Percentiles rank a stretch among this genome's conserved stretches.
Conservation (phyloP, 2,329 filamentous ascomycete species). For the Clarireedia homoeocarpa region DNA sequence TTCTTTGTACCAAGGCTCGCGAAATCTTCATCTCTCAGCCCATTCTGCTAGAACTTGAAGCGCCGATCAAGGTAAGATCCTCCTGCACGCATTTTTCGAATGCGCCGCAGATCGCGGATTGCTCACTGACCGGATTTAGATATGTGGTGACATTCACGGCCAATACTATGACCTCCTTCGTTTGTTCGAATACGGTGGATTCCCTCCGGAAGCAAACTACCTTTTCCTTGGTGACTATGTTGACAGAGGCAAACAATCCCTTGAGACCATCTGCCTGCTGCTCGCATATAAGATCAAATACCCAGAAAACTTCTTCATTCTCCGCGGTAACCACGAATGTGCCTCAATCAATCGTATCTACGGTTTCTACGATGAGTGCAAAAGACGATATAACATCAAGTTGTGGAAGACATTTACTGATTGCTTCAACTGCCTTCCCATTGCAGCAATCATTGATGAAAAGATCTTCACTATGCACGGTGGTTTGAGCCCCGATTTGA, state of each 20-base stretch:
- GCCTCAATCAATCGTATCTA: slow-evolving; percentile 99
- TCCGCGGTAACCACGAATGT: slow-evolving; percentile 98
- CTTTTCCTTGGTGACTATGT: slow-evolving; percentile 99
- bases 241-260: slow-evolving; percentile 96
- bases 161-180: slow-evolving; percentile 98
- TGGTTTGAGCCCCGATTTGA: slow-evolving; percentile 90
- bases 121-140: slow-evolving; percentile 46
- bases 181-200: slow-evolving; percentile 96
- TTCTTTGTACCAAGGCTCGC: slow-evolving; percentile 93
- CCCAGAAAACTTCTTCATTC: slow-evolving; percentile 98
- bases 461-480: slow-evolving; percentile 99
- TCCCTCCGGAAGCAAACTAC: slow-evolving; percentile 98
- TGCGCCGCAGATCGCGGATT: slow-evolving; percentile 6
- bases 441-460: slow-evolving; percentile 97
- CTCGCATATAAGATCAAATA: slow-evolving; percentile 99
- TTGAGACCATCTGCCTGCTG: slow-evolving; percentile 95
- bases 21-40: slow-evolving; percentile 99
- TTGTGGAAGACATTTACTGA: slow-evolving; percentile 99
- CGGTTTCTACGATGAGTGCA: slow-evolving; percentile 99
- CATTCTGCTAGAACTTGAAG: slow-evolving; percentile 93
- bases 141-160: slow-evolving; percentile 97
- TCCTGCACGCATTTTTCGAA: too few species aligned
- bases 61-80: slow-evolving; percentile 83
- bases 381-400: slow-evolving; percentile 98
- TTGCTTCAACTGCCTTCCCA: slow-evolving; percentile 98